Evolutionary conservation across 768 basidiomycete genomes (phyloP), one percentile per base, ranked within the genome.

Genomic region (Trametes villosa): DNA sequence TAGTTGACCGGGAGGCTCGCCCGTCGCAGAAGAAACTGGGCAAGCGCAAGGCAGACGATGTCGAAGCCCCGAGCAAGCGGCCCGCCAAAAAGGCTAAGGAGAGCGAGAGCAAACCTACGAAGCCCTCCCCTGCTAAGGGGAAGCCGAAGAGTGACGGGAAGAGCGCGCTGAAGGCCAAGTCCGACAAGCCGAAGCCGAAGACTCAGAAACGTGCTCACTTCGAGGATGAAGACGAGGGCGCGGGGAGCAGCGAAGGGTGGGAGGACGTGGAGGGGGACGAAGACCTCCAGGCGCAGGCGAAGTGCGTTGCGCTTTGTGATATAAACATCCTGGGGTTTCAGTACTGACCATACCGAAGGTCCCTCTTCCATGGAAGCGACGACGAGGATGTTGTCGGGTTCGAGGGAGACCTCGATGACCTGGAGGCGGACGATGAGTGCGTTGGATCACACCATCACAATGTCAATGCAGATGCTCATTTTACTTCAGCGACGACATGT

Each of bases 1-100:
- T 91, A 29, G 68, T 53, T 8, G 79, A 85, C 15, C 77, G 77
- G 18, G 63, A 67, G 7, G 54, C 38, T 2, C 56, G 69, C 4
- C 70, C 74, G 4, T 79, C 82, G 3, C 71, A 78, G 2, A 88
- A 86, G 75, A 86, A 83, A 62, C 77, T 85, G 15, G 87, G 88
- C 40, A 93, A 93, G 72, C 87, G 91, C 42, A 93, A 92, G 72
- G 87, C 86, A 26, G 78, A 78, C 29, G 69, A 65, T 26, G 74
- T 72, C 29, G 72, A 68, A 24, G 69, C 65, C 29, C 51, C 49
- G 15, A 58, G 54, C 53, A 70, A 70, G 52, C 58, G 69, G 49
- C 70, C 71, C 40, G 66, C 53, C 36, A 62, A 61, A 63, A 74
- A 57, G 61, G 48, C 63, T n/a, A 64, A 68, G 61, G 56, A 71